These are phyloP conservation scores for Mycena haematopus DNA, from an alignment of 768 basidiomycete genomes.

Conservation along the genomic window DNA sequence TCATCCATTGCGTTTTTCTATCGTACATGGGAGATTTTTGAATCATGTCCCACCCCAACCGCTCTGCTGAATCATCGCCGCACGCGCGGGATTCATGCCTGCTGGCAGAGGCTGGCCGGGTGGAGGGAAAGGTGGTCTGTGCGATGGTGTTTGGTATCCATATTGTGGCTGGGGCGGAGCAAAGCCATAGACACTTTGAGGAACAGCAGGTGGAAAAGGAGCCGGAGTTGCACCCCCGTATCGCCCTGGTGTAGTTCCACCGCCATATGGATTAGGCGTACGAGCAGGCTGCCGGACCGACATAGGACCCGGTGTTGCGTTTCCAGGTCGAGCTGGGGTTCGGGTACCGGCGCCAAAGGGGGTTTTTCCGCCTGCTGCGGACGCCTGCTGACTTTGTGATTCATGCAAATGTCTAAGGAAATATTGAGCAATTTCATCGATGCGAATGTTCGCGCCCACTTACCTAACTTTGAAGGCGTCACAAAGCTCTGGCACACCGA, in stretches of 20 bases:
- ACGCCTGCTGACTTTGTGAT: constrained; percentile 60
- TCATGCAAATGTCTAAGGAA: constrained; percentile 73
- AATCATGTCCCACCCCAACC: constrained; percentile 40
- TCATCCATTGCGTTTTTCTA: constrained; percentile 15
- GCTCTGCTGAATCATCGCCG: constrained; percentile 65
- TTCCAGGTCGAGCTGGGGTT: constrained; percentile 78
- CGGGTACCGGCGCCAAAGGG: constrained; percentile 79
- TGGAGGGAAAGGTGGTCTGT: constrained; percentile 48
- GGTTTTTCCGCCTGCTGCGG: constrained; percentile 72
- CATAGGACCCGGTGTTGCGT: constrained; percentile 79
- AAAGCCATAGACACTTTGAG: constrained; percentile 33
- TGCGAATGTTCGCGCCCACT: constrained; percentile 28
- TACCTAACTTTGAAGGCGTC: constrained; percentile 95
- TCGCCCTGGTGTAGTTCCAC: constrained; percentile 43
- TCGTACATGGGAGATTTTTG: constrained; percentile 23
- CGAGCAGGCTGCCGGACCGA: constrained; percentile 76
- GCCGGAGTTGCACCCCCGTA: constrained; percentile 49
- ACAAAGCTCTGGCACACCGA: constrained; percentile 91
- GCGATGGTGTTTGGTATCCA: constrained; percentile 59
- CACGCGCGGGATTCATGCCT: constrained; percentile 71
- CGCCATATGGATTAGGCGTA: constrained; percentile 82
- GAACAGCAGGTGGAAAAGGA: constrained; percentile 46
- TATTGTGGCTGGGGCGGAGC: constrained; percentile 41
- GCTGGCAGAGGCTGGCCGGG: constrained; percentile 55
- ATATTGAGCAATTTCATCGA: constrained; percentile 5